Evolutionary conservation across 169 alveolate genomes (phyloP), one percentile per base, ranked within the genome.

Genomic region (Fabrea salina): DNA sequence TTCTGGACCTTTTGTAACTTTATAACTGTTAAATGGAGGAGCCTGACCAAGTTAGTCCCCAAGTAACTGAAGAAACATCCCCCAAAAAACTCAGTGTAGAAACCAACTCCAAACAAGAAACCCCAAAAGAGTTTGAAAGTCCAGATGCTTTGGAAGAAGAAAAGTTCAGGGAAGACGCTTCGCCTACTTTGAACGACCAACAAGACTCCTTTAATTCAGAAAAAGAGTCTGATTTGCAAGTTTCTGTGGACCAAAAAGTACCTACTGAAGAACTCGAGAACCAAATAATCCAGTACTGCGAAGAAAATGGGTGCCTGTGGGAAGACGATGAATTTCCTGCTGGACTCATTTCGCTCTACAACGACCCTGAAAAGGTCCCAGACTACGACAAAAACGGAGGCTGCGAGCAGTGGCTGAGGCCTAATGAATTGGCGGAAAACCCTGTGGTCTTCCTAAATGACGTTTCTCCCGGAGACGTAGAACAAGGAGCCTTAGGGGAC

Each of bases 401-500:
- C 11, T 47, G 80, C n/a, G 88, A 86, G 27, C 75, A 82, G 53
- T 90, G 95, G 93, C 75, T 66, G n/a, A 59, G 95, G 27, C 95
- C 95, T 7, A 81, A 87, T 35, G 93, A 90, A 30, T 77, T 87
- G 30, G 74, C 88, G 0, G 89, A 84, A n/a, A 88, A 90, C 47
- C 88, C 91, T 3, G 50, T 70, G 59, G 76, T 90, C 76, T 64
- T 86, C 33, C 56, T 54, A 27, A 87, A 90, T 71, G 82, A 81
- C 27, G 84, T 82, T 19, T n/a, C 44, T 16, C 61, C 78, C 6
- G 94, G 95, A 40, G 96, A 91, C 72, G 79, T 91, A 49, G 79
- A 67, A 47, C 84, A 86, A 57, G 96, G 96, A 33, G 88, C 88
- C 3, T 79, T 91, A 51, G 87, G 92, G 3, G 84, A 92, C 79